phyloP scores from a whole-genome alignment of 495 filamentous ascomycete species.

The Aspergillus hancockii region DNA sequence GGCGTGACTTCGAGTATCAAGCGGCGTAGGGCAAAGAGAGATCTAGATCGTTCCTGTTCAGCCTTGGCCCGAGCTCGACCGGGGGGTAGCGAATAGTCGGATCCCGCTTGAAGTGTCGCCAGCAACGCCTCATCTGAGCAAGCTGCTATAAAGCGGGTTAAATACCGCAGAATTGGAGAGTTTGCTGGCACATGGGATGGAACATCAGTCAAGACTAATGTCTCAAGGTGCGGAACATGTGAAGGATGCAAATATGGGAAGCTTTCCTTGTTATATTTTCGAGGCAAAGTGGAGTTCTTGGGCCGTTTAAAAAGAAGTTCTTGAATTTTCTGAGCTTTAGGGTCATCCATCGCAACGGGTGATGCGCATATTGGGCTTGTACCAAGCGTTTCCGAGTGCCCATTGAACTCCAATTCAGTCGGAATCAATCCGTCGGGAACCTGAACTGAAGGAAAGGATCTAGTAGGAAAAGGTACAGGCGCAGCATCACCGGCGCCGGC shows the following conservation, averaged over 20 bases:
- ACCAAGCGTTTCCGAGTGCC: conserved; percentile 8
- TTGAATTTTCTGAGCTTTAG: conserved; percentile 31
- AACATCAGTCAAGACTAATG: conserved; percentile 60
- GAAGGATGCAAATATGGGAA: conserved; percentile 56
- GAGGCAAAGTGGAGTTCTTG: conserved; percentile 30
- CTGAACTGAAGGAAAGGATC: neutral
- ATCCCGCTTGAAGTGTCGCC: conserved; percentile 53
- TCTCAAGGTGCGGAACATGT: conserved; percentile 56
- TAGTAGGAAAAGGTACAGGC: neutral
- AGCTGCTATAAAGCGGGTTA: conserved; percentile 58
- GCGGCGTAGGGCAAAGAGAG: conserved; percentile 55
- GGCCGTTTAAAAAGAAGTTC: conserved; percentile 40
- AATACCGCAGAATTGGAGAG: conserved; percentile 45
- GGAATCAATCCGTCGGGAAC: conserved; percentile 13
- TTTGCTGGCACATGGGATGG: conserved; percentile 50
- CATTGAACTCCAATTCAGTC: conserved; percentile 8
- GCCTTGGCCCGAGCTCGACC: conserved; percentile 42
- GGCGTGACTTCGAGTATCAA: conserved; percentile 60
- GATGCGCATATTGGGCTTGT: conserved; percentile 26
- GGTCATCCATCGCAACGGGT: conserved; percentile 27
- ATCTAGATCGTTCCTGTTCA: conserved; percentile 45
- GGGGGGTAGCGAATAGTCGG: conserved; percentile 52
- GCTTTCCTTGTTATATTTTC: conserved; percentile 29
- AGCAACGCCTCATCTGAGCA: conserved; percentile 61
- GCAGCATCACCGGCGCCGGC: conserved; percentile 2